Evolutionary conservation across 345 rosid species (phyloP).

Genomic region (Laguncularia racemosa): DNA sequence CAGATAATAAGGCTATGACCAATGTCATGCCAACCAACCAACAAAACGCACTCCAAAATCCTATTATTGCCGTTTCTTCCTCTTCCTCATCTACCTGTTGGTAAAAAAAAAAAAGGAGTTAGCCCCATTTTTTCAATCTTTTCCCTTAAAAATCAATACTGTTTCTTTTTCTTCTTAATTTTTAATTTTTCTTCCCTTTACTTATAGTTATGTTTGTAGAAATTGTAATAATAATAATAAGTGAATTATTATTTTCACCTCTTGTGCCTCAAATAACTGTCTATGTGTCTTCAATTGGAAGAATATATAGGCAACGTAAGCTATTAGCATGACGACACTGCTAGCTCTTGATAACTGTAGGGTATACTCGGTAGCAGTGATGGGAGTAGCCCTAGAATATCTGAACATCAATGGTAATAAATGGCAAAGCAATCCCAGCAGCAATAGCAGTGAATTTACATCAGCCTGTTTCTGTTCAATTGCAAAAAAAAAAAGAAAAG

Average conservation of each 20-base stretch:
- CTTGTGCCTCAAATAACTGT: constrained; percentile 44
- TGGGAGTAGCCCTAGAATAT: constrained; percentile 27
- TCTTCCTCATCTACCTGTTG: constrained; percentile 34
- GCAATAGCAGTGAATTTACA: constrained; percentile 62
- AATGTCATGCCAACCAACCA: constrained; percentile 81
- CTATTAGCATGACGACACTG: constrained; percentile 75
- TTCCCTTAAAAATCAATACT: not conserved
- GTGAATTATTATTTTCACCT: constrained; percentile 28
- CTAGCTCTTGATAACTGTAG: constrained; percentile 73
- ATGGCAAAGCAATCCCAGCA: constrained; percentile 76
- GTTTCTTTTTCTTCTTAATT: too few relatives aligned
- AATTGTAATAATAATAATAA: not conserved
- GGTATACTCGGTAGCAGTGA: constrained; percentile 16
- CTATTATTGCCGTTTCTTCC: constrained; percentile 63
- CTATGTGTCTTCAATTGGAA: constrained; percentile 83
- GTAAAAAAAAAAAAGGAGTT: not conserved
- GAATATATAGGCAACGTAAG: constrained; percentile 67
- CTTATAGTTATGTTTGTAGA: not conserved
- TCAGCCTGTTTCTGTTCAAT: constrained; percentile 73
- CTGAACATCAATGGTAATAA: constrained; percentile 59
- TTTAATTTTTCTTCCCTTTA: too few relatives aligned
- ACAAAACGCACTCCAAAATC: constrained; percentile 68
- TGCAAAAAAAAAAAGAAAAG: too few relatives aligned
- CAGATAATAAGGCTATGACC: constrained; percentile 70
- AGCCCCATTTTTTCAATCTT: not conserved